Conservation (phyloP, 1,139 yeast species). For the Sugiyamaella xylanicola region DNA sequence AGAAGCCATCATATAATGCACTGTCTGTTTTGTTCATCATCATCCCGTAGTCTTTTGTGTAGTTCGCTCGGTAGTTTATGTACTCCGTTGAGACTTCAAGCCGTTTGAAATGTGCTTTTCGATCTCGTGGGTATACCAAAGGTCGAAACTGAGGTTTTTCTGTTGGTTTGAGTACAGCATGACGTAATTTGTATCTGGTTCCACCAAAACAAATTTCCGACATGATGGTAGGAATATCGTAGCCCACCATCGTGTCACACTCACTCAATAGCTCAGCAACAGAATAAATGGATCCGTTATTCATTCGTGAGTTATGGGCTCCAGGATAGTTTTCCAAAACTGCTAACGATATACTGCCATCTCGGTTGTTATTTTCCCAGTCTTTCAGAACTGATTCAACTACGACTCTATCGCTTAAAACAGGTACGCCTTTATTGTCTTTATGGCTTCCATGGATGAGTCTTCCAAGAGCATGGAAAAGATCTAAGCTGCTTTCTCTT, state of each 20-base stretch:
- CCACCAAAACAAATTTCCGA: conserved; percentile 29
- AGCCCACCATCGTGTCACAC: conserved; percentile 23
- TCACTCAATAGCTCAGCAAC: conserved; percentile 36
- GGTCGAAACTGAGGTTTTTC: conserved; percentile 24
- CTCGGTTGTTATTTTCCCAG: conserved; percentile 33
- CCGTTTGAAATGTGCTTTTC: conserved; percentile 25
- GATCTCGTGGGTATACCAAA: conserved; percentile 30
- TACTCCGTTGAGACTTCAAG: conserved; percentile 22
- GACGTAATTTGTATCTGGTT: conserved; percentile 25
- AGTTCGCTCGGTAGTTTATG: conserved; percentile 21
- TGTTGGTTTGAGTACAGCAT: conserved; percentile 12
- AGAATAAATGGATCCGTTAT: conserved; percentile 26
- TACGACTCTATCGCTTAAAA: conserved; percentile 25
- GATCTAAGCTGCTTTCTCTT: conserved; percentile 38
- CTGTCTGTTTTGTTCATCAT: conserved; percentile 22
- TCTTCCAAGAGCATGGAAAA: conserved; percentile 48
- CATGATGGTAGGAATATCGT: conserved; percentile 17
- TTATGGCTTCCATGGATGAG: conserved; percentile 40
- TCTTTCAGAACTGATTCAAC: conserved; percentile 37
- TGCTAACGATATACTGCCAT: conserved; percentile 35
- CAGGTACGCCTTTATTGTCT: conserved; percentile 27
- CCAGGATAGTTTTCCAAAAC: conserved; percentile 44
- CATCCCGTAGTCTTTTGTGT: conserved; percentile 21
- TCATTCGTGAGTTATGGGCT: conserved; percentile 34
- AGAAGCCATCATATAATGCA: conserved; percentile 30